Base-by-base conservation (phyloP, 495 filamentous ascomycete species). In the Penicillium herquei region DNA sequence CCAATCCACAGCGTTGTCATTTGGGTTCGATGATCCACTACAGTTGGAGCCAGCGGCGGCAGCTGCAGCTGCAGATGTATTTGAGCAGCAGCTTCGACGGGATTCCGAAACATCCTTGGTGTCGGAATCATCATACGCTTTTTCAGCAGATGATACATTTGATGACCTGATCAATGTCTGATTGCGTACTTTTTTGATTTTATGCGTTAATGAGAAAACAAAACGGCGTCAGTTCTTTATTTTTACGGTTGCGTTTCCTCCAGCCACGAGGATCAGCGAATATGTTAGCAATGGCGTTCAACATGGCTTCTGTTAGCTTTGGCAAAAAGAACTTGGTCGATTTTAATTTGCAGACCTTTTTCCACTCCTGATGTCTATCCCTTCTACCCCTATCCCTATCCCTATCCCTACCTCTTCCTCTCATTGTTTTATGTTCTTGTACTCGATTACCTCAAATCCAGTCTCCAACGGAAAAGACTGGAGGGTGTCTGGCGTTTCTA, bases 21-120 rank as follows among this genome's bases (percentile, higher is more conserved):
- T 75, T 45, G 72, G 72, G 6, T 75, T 75, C 37, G 72, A 75
- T 42, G 68, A 72, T 49, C 55, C 69, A 13, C 9, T 73, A 57
- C 70, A 64, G 26, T 34, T 72, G 39, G 62, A 67, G 18, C 52
- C 65, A 0, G 58, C 61, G 11, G 52, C 59, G 6, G 18, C 49
- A 1, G 50, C 57, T 6, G 49, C 60, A 0, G 49, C 67, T 5
- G 56, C 56, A 18, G 52, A 62, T 31, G 47, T 57, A 7, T 55
- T 72, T 52, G 65, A 67, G 17, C 62, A 69, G 45, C 66, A 71
- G 55, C 52, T 73, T 31, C 67, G 69, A 7, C 58, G 69, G 2
- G 62, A 67, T 18, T 68, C 70, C n/a, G 69, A 71, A 39, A 52
- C 55, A 0, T 61, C 67, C 13, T 41, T 70, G 2, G 51, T 62